Conservation (phyloP, 2,329 filamentous ascomycete species). For the Pseudocercospora fijiensis region DNA sequence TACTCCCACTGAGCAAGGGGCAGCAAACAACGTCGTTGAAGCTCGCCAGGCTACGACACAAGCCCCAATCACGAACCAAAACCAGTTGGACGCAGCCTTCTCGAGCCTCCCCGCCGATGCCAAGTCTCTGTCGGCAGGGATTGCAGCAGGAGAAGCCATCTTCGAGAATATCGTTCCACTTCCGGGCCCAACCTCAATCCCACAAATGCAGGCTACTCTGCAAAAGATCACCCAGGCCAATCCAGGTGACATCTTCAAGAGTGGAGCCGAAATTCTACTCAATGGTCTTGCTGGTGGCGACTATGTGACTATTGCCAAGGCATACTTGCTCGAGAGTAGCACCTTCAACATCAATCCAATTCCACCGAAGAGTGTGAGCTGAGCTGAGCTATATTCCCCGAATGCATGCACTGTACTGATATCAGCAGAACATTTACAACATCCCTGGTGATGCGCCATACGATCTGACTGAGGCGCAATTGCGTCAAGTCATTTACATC, state of each 20-base stretch:
- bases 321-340: constrained; percentile 27
- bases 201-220: constrained; percentile 21
- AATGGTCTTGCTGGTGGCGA: constrained; percentile 26
- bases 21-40: constrained; percentile 7
- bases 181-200: constrained; percentile 25
- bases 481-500: constrained; percentile 55
- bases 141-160: constrained; percentile 25
- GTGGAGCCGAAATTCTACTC: constrained; percentile 25
- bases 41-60: constrained; percentile 14
- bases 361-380: background rate
- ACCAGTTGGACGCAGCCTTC: constrained; percentile 22
- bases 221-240: constrained; percentile 23
- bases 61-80: constrained; percentile 21
- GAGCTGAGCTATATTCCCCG: background rate
- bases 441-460: constrained; percentile 49
- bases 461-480: constrained; percentile 45
- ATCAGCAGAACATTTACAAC: background rate
- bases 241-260: constrained; percentile 26
- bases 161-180: constrained; percentile 28
- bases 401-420: background rate
- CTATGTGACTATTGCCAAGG: constrained; percentile 20
- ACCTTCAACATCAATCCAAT: constrained; percentile 31
- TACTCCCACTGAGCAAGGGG: constrained; percentile 20
- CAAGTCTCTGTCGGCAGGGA: constrained; percentile 18
- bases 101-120: constrained; percentile 19